Conservation (phyloP, 495 filamentous ascomycete genomes). For the Penicillium taxi region DNA sequence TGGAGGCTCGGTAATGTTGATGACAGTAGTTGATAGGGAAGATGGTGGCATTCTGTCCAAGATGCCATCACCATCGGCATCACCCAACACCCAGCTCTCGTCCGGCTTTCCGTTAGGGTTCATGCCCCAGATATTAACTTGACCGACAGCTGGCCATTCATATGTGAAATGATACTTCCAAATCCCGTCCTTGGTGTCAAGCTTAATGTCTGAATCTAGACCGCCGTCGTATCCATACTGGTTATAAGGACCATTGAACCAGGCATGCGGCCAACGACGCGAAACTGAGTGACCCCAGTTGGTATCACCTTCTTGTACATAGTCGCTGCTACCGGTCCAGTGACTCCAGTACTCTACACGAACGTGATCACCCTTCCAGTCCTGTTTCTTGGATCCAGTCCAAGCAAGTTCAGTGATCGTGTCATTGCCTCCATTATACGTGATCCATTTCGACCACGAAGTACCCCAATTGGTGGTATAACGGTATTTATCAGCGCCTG, state of each 20-base stretch:
- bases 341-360: constrained; percentile 62
- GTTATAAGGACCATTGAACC: constrained; percentile 58
- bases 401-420: constrained; percentile 41
- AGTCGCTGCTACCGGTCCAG: constrained; percentile 54
- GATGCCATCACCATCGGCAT: constrained; percentile 51
- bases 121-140: constrained; percentile 62
- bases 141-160: constrained; percentile 57
- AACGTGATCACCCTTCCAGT: constrained; percentile 58
- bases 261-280: constrained; percentile 56
- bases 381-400: constrained; percentile 53
- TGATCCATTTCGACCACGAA: constrained; percentile 50
- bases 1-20: constrained; percentile 55
- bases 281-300: constrained; percentile 22
- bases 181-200: constrained; percentile 38
- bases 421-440: constrained; percentile 44
- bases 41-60: constrained; percentile 57
- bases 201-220: constrained; percentile 45
- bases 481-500: constrained; percentile 56
- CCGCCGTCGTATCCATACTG: constrained; percentile 61
- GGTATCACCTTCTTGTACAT: constrained; percentile 55
- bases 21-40: constrained; percentile 43
- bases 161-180: constrained; percentile 56
- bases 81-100: constrained; percentile 48
- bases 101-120: constrained; percentile 59
- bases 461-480: constrained; percentile 57